Evolutionary conservation across 2,329 filamentous ascomycete species (phyloP), one percentile per base, ranked within the genome.

Genomic region (Geosmithia putterillii): DNA sequence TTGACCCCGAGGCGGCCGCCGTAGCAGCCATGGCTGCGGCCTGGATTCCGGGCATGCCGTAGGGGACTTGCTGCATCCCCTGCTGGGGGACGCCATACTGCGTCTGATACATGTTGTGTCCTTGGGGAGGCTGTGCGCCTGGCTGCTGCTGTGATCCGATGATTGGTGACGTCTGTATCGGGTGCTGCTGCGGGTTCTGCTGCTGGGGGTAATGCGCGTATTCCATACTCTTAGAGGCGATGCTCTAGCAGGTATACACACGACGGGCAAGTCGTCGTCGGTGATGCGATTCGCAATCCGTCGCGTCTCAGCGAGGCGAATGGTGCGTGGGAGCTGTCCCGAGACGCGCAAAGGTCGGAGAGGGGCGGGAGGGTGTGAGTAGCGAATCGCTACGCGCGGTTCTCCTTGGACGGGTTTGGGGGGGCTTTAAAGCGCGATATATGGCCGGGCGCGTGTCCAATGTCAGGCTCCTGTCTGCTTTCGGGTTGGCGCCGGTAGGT

Each of bases 1-100:
- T 77, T 47, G 86, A 83, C 36, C 90, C 89, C 6, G 88, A 89
- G 10, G 90, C 90, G 1, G 90, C 89, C 17, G 90, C 90, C 1
- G 89, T 95, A 19, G 84, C 78, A 38, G 84, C 89, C 86, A 95
- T 92, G 46, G 89, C 89, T 41, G 90, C 89, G 14, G 88, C 88
- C 62, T 94, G 86, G 40, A 88, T 86, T 18, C 83, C 77, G 28
- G 83, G 82, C 64, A 90, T 86, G 45, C 75, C 81, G 66, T 94
- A 94, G 18, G 58, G 54, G 25, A 63, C 59, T 45, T 56, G 57
- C 66, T 85, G 81, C 78, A 94, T 87, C 55, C 73, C 73, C 53
- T 79, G 73, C 50, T 81, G 76, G 48, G 83, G 71, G 45, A 89
- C 83, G 46, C 78, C 81, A 58, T 88, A 90, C 50, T 79, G 72